A percentile compares a stretch with the other conserved stretches of the same genome.
These are phyloP conservation scores for Raffaelea deltoideospora DNA, from an alignment of 2,329 filamentous ascomycete species.

Conservation along the genomic window DNA sequence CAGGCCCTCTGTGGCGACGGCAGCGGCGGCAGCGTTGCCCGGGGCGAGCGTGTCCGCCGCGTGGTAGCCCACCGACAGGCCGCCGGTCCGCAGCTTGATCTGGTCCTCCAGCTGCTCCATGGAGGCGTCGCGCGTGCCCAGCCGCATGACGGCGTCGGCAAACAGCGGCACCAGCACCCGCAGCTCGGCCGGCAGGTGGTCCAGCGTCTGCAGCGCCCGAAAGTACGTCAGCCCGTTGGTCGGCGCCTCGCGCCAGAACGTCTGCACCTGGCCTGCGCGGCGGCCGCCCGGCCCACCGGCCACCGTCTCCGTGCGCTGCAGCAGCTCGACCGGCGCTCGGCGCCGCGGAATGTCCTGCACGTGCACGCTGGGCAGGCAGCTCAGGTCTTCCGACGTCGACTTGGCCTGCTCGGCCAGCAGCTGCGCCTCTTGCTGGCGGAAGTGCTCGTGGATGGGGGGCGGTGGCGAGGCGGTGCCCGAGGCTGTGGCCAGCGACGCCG, in stretches of 20 bases:
- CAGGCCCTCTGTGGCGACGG: conserved; percentile 63
- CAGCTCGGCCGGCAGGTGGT: conserved; percentile 70
- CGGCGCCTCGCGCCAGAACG: conserved; percentile 83
- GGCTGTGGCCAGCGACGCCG: conserved; percentile 49
- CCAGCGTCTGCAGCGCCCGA: conserved; percentile 67
- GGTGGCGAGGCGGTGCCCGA: conserved; percentile 59
- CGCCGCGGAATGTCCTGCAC: conserved; percentile 77
- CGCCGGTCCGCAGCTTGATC: conserved; percentile 92
- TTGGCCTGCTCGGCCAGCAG: conserved; percentile 72
- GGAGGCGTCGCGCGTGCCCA: conserved; percentile 72
- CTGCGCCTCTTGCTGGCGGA: conserved; percentile 66
- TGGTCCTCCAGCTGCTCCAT: conserved; percentile 94
- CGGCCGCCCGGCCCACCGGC: neutral
- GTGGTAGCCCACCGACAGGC: conserved; percentile 73
- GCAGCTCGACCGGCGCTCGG: conserved; percentile 44
- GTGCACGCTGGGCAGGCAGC: conserved; percentile 74
- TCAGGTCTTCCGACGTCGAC: conserved; percentile 69
- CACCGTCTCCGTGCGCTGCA: conserved; percentile 35
- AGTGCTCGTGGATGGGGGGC: conserved; percentile 37
- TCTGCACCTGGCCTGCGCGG: conserved; percentile 44
- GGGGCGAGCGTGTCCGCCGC: conserved; percentile 53
- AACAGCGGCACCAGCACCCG: conserved; percentile 78
- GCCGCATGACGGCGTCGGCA: conserved; percentile 79
- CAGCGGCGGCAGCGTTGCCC: conserved; percentile 37
- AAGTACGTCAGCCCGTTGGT: conserved; percentile 97